These are phyloP conservation scores for Erodium moschatum DNA, from an alignment of 441 rosid species.

Conservation along the genomic window DNA sequence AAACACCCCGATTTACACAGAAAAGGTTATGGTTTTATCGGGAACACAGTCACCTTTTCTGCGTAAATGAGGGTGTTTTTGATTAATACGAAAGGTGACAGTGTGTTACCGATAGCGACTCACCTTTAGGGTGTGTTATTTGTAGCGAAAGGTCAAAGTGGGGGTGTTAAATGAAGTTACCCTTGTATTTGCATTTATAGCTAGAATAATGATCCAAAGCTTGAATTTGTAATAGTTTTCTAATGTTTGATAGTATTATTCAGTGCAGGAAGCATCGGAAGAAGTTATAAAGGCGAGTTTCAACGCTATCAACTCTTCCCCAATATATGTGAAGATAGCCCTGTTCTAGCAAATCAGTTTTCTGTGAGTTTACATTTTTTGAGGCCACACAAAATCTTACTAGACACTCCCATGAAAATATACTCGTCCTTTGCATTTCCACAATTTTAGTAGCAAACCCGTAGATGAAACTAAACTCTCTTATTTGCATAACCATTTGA, in stretches of 20 bases:
- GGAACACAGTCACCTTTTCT: too few species aligned
- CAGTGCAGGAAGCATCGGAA: constrained; percentile 56
- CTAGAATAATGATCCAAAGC: neutral
- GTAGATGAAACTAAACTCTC: neutral
- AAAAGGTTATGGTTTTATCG: too few species aligned
- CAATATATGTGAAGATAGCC: constrained; percentile 39
- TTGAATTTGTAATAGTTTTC: neutral
- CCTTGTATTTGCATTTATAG: neutral
- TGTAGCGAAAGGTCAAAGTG: too few species aligned
- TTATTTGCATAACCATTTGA: neutral
- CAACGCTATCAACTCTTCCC: constrained; percentile 44
- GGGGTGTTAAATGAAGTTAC: too few species aligned
- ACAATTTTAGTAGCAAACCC: neutral
- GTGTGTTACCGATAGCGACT: too few species aligned
- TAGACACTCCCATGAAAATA: neutral
- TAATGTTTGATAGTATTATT: constrained; percentile 15
- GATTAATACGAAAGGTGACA: too few species aligned
- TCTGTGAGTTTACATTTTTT: constrained; percentile 32
- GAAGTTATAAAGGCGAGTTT: constrained; percentile 48
- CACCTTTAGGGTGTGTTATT: too few species aligned
- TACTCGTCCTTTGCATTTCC: neutral
- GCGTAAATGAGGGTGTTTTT: too few species aligned
- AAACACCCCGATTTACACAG: too few species aligned
- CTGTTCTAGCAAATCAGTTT: constrained; percentile 51
- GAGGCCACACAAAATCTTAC: neutral